phyloP scores from a whole-genome alignment of 371 early-diverging fungal genomes.

The Mortierella sp. region DNA sequence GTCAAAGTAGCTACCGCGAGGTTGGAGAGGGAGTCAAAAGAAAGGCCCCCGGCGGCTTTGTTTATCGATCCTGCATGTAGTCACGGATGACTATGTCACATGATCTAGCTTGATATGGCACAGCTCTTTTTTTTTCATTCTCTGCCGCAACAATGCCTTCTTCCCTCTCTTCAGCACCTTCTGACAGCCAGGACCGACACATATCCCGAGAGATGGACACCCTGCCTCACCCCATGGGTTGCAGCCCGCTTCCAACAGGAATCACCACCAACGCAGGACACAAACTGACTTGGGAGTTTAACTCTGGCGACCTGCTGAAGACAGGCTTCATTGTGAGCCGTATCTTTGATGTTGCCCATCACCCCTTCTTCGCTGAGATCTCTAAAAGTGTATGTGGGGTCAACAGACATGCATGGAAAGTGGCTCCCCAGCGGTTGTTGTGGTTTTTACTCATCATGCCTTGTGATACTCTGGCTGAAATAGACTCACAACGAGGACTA shows the following conservation, averaged over 20 bases:
- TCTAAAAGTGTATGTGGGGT: neutral
- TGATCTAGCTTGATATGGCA: too few species aligned
- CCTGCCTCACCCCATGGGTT: neutral
- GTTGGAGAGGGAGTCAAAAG: neutral
- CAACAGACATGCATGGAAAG: neutral
- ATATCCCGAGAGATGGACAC: neutral
- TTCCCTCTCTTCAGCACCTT: too few species aligned
- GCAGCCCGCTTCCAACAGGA: slow-evolving; percentile 4
- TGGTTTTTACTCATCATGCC: neutral
- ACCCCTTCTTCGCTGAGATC: neutral
- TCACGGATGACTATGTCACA: too few species aligned
- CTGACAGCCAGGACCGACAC: too few species aligned
- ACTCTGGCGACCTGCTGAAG: neutral
- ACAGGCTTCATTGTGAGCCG: neutral
- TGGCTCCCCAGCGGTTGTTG: neutral
- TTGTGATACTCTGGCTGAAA: neutral
- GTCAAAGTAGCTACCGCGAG: neutral
- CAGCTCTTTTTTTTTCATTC: too few species aligned
- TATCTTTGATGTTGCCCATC: slow-evolving; percentile 6
- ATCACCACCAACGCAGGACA: neutral
- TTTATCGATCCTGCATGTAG: neutral
- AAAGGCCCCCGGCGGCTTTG: too few species aligned
- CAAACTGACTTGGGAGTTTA: slow-evolving; percentile 1
- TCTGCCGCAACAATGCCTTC: too few species aligned
- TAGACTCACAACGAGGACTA: neutral